Conservation (phyloP, 768 basidiomycete genomes). For the Candolleomyces efflorescens region DNA sequence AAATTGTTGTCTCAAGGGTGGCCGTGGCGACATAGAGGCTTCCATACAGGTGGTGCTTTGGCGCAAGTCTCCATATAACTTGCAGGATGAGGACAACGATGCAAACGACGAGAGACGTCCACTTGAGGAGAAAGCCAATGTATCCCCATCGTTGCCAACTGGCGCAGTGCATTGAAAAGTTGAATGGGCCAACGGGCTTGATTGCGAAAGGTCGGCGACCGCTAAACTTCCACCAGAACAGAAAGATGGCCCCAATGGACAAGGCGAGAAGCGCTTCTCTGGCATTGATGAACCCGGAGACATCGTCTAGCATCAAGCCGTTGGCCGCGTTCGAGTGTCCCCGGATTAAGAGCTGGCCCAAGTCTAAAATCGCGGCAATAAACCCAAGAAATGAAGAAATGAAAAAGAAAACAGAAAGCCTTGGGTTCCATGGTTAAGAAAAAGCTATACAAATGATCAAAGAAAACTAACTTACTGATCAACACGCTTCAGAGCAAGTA, state of each 20-base stretch:
- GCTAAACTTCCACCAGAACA: conserved; percentile 70
- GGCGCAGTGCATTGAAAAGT: conserved; percentile 41
- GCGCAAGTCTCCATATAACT: conserved; percentile 55
- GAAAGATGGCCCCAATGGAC: conserved; percentile 52
- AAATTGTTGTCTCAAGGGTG: conserved; percentile 54
- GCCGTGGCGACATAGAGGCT: conserved; percentile 55
- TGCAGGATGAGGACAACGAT: conserved; percentile 53
- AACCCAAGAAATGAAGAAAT: conserved; percentile 57
- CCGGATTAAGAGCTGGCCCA: conserved; percentile 47
- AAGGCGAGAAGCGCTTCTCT: conserved; percentile 59
- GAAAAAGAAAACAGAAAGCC: conserved; percentile 41
- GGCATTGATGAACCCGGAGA: conserved; percentile 38
- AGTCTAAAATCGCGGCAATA: conserved; percentile 57
- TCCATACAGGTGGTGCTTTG: conserved; percentile 31
- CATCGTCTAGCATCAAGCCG: conserved; percentile 20
- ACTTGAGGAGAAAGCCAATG: conserved; percentile 49
- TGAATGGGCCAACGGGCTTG: neutral
- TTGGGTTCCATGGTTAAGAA: conserved; percentile 3
- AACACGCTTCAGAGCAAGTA: conserved; percentile 48
- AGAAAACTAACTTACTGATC: conserved; percentile 37
- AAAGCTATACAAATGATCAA: conserved; percentile 1
- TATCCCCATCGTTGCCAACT: conserved; percentile 65
- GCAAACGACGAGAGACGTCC: conserved; percentile 40
- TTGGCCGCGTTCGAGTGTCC: conserved; percentile 23
- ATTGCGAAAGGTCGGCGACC: conserved; percentile 41